Evolutionary conservation across 495 filamentous ascomycete genomes (phyloP).

Genomic region (Polyplosphaeria fusca): DNA sequence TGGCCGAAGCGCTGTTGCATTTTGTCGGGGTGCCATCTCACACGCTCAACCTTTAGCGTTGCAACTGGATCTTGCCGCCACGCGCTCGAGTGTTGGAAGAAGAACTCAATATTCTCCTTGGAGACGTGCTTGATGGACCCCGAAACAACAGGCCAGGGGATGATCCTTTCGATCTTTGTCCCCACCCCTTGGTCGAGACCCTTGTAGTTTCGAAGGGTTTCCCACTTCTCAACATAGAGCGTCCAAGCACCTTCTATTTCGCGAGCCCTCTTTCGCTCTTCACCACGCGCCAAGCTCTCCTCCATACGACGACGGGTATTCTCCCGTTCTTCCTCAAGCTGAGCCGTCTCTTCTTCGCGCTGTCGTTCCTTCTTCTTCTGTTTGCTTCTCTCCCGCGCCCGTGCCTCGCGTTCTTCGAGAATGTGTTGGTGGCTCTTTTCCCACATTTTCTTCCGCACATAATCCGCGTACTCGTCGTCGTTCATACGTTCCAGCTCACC

Average conservation of each 20-base stretch:
- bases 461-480: constrained; percentile 84
- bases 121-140: constrained; percentile 60
- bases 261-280: constrained; percentile 48
- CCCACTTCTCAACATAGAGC: constrained; percentile 63
- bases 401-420: constrained; percentile 60
- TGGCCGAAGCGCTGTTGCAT: constrained; percentile 84
- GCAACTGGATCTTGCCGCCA: constrained; percentile 34
- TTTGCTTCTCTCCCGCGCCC: constrained; percentile 49
- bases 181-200: constrained; percentile 7
- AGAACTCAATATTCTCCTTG: constrained; percentile 59
- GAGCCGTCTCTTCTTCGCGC: constrained; percentile 25
- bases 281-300: constrained; percentile 51
- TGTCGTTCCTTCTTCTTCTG: constrained; percentile 45
- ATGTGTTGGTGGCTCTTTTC: constrained; percentile 73
- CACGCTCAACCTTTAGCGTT: constrained; percentile 76
- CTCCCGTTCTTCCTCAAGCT: constrained; percentile 38
- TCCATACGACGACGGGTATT: constrained; percentile 42
- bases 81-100: constrained; percentile 55
- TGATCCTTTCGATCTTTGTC: constrained; percentile 27
- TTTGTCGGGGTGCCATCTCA: constrained; percentile 98
- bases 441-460: constrained; percentile 88
- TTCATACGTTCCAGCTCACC: constrained; percentile 79
- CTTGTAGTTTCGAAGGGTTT: constrained; percentile 47
- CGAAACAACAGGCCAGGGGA: constrained; percentile 77
- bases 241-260: constrained; percentile 59